These are phyloP conservation scores for Fusarium fracticaudum DNA, from an alignment of 2,329 filamentous ascomycete species.

Conservation along the genomic window DNA sequence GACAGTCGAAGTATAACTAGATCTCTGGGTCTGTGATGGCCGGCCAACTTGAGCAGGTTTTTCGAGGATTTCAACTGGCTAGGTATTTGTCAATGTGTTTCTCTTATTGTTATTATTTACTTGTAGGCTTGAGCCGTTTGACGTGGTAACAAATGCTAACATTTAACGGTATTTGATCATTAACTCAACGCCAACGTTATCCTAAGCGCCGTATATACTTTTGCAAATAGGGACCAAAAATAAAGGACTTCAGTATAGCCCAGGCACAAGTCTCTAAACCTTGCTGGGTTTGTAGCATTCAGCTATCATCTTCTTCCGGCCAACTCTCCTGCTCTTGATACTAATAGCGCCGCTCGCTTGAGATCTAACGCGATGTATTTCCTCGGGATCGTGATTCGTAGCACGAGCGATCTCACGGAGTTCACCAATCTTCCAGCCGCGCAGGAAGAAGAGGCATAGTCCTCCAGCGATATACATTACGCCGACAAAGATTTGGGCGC, in stretches of 20 bases:
- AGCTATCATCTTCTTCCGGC: constrained; percentile 46
- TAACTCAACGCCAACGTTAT: background rate
- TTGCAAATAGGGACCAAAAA: background rate
- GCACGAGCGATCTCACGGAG: constrained; percentile 46
- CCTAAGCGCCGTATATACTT: background rate
- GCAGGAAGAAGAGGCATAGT: constrained; percentile 45
- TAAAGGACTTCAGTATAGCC: background rate
- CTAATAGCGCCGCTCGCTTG: constrained; percentile 45
- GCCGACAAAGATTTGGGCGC: constrained; percentile 67
- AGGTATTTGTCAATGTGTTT: background rate
- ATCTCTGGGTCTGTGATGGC: background rate
- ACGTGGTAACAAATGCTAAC: too few relatives aligned
- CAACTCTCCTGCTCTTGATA: constrained; percentile 43
- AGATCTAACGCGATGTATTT: constrained; percentile 45
- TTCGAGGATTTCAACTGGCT: background rate
- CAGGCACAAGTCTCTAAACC: constrained; percentile 33
- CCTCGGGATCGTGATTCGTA: constrained; percentile 43
- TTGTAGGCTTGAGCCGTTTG: background rate
- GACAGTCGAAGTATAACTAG: background rate
- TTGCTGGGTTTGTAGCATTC: constrained; percentile 45
- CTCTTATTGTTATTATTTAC: background rate
- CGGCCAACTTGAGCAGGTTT: too few relatives aligned
- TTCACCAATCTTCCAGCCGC: constrained; percentile 53
- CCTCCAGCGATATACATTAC: constrained; percentile 66
- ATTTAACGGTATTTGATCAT: background rate